Conservation (phyloP, 2,329 filamentous ascomycete genomes). For the Monosporascus cannonballus region DNA sequence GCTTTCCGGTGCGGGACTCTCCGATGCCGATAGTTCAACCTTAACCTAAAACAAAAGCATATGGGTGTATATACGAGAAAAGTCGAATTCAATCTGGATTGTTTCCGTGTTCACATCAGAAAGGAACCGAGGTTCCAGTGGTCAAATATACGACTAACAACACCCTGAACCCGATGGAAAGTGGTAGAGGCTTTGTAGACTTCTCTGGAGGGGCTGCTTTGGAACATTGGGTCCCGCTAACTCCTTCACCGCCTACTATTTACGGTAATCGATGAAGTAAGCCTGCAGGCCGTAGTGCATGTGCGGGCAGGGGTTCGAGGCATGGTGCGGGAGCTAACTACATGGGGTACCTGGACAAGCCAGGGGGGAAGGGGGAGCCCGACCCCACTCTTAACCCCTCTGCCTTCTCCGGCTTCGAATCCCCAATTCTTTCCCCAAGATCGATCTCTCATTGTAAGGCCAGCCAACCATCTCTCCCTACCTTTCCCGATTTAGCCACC, state of each 20-base stretch:
- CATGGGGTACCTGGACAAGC: neutral
- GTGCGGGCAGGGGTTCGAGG: neutral
- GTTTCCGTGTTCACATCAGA: too few relatives aligned
- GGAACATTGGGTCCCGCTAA: neutral
- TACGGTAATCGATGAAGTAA: neutral
- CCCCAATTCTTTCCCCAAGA: neutral
- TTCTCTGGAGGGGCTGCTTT: neutral
- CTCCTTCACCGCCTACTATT: neutral
- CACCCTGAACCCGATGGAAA: neutral
- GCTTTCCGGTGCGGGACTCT: too few relatives aligned
- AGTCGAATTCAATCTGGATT: too few relatives aligned
- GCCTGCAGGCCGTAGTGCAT: neutral
- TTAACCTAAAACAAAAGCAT: too few relatives aligned
- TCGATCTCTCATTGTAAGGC: too few relatives aligned
- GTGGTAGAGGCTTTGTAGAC: neutral
- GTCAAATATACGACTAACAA: neutral
- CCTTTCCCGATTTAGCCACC: too few relatives aligned
- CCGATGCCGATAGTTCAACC: too few relatives aligned
- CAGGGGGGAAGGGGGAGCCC: neutral
- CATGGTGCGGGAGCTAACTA: neutral
- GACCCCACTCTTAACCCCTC: too few relatives aligned
- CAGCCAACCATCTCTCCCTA: too few relatives aligned
- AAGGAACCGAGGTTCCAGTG: too few relatives aligned
- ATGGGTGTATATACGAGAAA: too few relatives aligned
- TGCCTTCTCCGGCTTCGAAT: neutral